Percentiles rank a stretch among this genome's conserved stretches.
Conservation (phyloP, 176 grass and related monocot genomes). For the Paspalum vaginatum region DNA sequence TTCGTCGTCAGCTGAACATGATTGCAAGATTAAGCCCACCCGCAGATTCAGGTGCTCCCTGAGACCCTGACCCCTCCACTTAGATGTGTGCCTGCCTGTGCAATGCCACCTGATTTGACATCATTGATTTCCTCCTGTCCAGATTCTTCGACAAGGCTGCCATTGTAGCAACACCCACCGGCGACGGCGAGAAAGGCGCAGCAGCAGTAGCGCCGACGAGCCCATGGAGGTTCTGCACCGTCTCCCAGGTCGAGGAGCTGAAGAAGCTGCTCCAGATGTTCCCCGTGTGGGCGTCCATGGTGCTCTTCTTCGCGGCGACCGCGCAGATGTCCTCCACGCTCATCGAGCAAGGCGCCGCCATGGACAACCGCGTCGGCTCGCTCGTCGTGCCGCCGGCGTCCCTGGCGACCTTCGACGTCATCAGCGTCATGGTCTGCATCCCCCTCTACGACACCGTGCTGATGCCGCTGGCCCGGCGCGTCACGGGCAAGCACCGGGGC, state of each 20-base stretch:
- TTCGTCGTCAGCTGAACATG: neutral
- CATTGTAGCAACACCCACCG: neutral
- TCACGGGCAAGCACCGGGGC: slow-evolving; percentile 41
- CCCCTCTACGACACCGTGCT: slow-evolving; percentile 40
- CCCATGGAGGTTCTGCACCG: slow-evolving; percentile 42
- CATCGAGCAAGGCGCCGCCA: slow-evolving; percentile 39
- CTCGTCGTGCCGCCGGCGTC: slow-evolving; percentile 44
- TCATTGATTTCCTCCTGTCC: too few relatives aligned
- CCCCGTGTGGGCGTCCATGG: slow-evolving; percentile 42
- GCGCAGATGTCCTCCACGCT: slow-evolving; percentile 44
- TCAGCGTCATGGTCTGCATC: slow-evolving; percentile 31
- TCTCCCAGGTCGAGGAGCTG: slow-evolving; percentile 58
- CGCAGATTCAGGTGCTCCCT: too few relatives aligned
- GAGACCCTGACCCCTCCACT: too few relatives aligned
- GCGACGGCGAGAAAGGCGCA: neutral
- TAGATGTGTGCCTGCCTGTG: too few relatives aligned
- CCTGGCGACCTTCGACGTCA: slow-evolving; percentile 23
- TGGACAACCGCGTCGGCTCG: slow-evolving; percentile 39
- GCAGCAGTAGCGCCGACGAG: too few relatives aligned
- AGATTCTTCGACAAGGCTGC: slow-evolving; percentile 56
- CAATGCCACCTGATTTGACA: too few relatives aligned
- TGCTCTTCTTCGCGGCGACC: slow-evolving; percentile 40
- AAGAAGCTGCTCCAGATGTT: slow-evolving; percentile 50
- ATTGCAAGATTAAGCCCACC: neutral
- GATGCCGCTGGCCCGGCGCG: slow-evolving; percentile 27